Evolutionary conservation across 306 rosid species (phyloP).

Genomic region (Quercus alba): DNA sequence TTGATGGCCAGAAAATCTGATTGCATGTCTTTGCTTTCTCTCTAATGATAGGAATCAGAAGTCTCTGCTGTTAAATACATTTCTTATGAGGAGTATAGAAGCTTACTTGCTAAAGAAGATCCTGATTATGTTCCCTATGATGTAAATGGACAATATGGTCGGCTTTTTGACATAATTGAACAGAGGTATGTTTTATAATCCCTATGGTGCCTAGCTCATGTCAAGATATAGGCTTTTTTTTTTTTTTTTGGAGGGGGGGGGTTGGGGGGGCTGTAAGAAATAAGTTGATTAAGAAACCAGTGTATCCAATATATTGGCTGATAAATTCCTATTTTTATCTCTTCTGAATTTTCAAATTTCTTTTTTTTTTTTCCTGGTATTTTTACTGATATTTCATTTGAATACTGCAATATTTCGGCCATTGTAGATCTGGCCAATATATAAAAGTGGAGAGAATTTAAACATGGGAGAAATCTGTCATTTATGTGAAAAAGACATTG

Average conservation of each 20-base stretch:
- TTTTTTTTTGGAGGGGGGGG: not conserved
- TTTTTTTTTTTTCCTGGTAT: no score
- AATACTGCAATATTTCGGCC: no score
- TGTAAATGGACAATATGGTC: constrained; percentile 69
- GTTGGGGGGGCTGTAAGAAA: not conserved
- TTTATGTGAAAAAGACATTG: not conserved
- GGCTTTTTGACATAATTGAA: constrained; percentile 72
- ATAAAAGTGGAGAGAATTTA: not conserved
- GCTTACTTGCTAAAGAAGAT: constrained; percentile 64
- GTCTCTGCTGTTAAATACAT: constrained; percentile 93
- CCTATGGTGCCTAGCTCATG: not conserved
- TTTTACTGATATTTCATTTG: no score
- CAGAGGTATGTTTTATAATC: constrained; percentile 44
- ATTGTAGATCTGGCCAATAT: no score
- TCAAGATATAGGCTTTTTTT: not conserved
- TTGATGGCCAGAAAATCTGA: not conserved
- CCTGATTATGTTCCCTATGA: constrained; percentile 73
- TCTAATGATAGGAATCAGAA: constrained; percentile 68
- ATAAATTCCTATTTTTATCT: no score
- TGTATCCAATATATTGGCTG: not conserved
- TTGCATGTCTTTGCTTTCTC: constrained; percentile 12
- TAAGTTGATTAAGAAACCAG: not conserved
- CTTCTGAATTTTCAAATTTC: no score
- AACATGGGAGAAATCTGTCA: not conserved
- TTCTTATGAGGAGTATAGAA: constrained; percentile 63